Percentiles rank a stretch among this genome's conserved stretches.
Conservation (phyloP, 2,329 filamentous ascomycete species). For the Arthrobotrys conoides region DNA sequence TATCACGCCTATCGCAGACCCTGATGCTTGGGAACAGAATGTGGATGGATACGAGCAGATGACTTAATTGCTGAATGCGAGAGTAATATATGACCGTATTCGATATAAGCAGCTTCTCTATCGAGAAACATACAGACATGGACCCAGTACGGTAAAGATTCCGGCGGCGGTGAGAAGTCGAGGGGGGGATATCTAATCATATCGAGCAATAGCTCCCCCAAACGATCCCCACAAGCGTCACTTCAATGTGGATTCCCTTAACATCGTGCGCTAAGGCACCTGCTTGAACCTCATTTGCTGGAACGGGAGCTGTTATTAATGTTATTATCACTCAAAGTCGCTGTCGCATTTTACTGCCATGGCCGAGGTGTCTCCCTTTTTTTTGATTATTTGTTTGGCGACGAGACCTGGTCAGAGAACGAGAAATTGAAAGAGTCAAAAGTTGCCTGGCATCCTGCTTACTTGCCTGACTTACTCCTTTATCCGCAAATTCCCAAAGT, state of each 20-base stretch:
- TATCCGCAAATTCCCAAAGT: conserved; percentile 17
- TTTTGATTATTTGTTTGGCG: conserved; percentile 28
- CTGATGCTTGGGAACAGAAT: conserved; percentile 5
- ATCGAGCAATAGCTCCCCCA: conserved; percentile 47
- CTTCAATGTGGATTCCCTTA: conserved; percentile 24
- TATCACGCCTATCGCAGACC: conserved; percentile 23
- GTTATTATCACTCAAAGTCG: conserved; percentile 38
- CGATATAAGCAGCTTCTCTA: conserved; percentile 20
- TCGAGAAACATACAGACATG: background rate
- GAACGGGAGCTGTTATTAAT: conserved; percentile 44
- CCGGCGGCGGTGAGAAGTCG: background rate
- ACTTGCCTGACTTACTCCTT: conserved; percentile 16
- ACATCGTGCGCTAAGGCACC: conserved; percentile 49
- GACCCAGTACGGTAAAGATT: conserved; percentile 1
- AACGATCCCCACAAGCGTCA: conserved; percentile 49
- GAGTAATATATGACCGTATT: conserved; percentile 36
- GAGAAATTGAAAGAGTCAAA: conserved; percentile 46
- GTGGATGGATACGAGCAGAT: conserved; percentile 17
- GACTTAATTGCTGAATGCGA: conserved; percentile 7
- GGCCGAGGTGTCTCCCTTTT: conserved; percentile 44
- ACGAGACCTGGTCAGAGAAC: conserved; percentile 25
- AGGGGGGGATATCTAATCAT: conserved; percentile 26
- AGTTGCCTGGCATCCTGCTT: conserved; percentile 19
- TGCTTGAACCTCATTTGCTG: conserved; percentile 46
- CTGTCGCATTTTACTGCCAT: conserved; percentile 46